A percentile compares a stretch with the other conserved stretches of the same genome.
Evolutionary conservation across 306 rosid species (phyloP).

Genomic region (Prunus davidiana): DNA sequence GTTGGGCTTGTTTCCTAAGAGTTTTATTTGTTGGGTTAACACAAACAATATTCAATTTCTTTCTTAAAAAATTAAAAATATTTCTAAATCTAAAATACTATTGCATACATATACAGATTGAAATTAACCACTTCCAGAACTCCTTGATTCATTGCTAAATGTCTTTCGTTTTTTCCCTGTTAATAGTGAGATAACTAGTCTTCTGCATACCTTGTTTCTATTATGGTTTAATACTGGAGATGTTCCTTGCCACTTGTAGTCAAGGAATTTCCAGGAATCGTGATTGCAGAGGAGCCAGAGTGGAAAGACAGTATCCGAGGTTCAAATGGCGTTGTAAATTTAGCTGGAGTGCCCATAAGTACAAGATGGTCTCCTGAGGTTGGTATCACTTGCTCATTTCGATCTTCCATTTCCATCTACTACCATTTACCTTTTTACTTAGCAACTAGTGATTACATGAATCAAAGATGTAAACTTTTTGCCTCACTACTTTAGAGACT

Average conservation of each 20-base stretch:
- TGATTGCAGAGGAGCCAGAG: slow-evolving; percentile 73
- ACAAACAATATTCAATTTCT: not conserved
- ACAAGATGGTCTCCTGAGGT: slow-evolving; percentile 98
- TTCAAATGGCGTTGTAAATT: slow-evolving; percentile 85
- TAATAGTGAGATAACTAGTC: not conserved
- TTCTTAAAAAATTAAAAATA: not conserved
- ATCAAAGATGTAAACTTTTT: not conserved
- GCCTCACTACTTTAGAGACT: not conserved
- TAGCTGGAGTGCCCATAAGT: slow-evolving; percentile 95
- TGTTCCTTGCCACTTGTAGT: slow-evolving; percentile 41
- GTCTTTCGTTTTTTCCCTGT: not conserved
- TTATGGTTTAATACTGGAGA: slow-evolving; percentile 16
- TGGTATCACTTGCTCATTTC: slow-evolving; percentile 24
- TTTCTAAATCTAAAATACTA: too few species aligned
- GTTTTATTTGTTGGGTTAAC: not conserved
- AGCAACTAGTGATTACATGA: not conserved
- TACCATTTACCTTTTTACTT: not conserved
- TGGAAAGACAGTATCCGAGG: slow-evolving; percentile 85
- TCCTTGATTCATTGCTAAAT: not conserved
- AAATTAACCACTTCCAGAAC: not conserved
- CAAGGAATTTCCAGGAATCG: slow-evolving; percentile 77
- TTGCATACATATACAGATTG: not conserved
- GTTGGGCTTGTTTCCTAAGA: not conserved
- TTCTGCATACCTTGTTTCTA: not conserved
- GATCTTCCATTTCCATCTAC: not conserved